Percentiles rank a stretch among this genome's conserved stretches.
phyloP scores from a whole-genome alignment of 2,329 filamentous ascomycete species.

The Trichoderma sp. region DNA sequence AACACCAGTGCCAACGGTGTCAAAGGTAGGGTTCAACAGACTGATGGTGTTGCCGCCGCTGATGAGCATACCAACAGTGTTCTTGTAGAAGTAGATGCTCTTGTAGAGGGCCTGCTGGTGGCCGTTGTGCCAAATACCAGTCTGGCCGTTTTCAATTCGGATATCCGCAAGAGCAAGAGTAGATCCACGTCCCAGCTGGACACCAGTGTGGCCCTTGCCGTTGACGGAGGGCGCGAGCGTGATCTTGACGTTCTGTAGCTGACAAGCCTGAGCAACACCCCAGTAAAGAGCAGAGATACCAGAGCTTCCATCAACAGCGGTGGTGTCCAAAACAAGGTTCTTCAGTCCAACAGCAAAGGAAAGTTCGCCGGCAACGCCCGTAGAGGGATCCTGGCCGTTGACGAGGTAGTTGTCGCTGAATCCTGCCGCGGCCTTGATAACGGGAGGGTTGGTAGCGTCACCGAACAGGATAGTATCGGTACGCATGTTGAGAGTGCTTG shows the following conservation, averaged over 20 bases:
- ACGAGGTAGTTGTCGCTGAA: constrained; percentile 43
- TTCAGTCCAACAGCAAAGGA: constrained; percentile 50
- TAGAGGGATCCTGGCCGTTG: constrained; percentile 44
- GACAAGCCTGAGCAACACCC: constrained; percentile 50
- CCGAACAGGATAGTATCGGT: constrained; percentile 53
- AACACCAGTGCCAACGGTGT: constrained; percentile 44
- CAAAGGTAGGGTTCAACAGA: constrained; percentile 47
- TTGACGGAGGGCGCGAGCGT: constrained; percentile 44
- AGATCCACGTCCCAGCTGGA: constrained; percentile 47
- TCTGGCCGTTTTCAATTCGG: constrained; percentile 47
- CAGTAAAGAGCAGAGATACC: constrained; percentile 48
- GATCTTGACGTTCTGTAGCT: constrained; percentile 51
- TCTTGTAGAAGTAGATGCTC: constrained; percentile 49
- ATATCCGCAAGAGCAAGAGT: constrained; percentile 48
- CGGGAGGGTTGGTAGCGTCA: constrained; percentile 48
- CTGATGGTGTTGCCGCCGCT: constrained; percentile 45
- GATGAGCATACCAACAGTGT: constrained; percentile 42
- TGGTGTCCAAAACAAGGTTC: constrained; percentile 50
- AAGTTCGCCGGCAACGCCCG: constrained; percentile 42
- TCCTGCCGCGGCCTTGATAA: constrained; percentile 45
- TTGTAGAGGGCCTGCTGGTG: constrained; percentile 52
- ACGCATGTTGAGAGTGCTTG: constrained; percentile 46
- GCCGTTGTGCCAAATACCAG: constrained; percentile 48
- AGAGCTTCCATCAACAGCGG: constrained; percentile 39
- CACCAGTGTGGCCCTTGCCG: constrained; percentile 47